These are phyloP conservation scores for Ascochyta clinopodiicola DNA, from an alignment of 2,329 filamentous ascomycete genomes.

Conservation along the genomic window DNA sequence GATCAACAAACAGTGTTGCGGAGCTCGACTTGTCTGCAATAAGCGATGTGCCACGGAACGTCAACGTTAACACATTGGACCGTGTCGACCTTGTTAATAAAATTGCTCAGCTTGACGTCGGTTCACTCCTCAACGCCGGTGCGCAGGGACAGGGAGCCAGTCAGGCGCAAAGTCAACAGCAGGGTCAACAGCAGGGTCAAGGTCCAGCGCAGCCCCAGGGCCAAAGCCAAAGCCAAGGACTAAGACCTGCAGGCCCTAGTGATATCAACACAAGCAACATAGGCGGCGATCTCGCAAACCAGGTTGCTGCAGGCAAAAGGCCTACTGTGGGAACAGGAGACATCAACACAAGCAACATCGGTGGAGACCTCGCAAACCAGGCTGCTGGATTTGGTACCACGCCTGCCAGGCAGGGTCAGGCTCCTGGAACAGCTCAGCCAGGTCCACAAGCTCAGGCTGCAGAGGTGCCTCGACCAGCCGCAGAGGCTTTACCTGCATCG, in stretches of 20 bases:
- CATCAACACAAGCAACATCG: conserved; percentile 18
- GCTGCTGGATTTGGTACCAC: conserved; percentile 24
- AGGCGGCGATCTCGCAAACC: conserved; percentile 26
- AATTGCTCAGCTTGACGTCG: conserved; percentile 26
- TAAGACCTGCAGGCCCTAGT: conserved; percentile 11
- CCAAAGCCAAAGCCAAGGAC: conserved; percentile 7
- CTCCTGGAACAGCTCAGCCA: conserved; percentile 6
- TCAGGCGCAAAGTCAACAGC: conserved; percentile 8
- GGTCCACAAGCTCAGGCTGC: conserved; percentile 6
- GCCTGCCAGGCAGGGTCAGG: conserved; percentile 15
- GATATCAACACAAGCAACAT: conserved; percentile 19
- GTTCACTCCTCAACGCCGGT: conserved; percentile 27
- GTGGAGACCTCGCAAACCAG: conserved; percentile 26
- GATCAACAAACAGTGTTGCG: conserved; percentile 20
- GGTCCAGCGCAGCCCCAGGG: conserved; percentile 9
- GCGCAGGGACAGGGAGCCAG: conserved; percentile 19
- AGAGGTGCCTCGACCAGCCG: background rate
- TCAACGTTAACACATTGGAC: conserved; percentile 18
- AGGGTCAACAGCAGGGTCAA: conserved; percentile 7
- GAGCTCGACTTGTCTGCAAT: conserved; percentile 19
- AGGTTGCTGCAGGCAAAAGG: conserved; percentile 23
- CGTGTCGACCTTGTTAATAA: conserved; percentile 20
- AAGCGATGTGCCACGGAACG: conserved; percentile 14
- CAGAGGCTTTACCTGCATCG: background rate
- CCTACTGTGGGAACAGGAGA: conserved; percentile 17